Evolutionary conservation across 192 early-diverging fungal genomes (phyloP).

Genomic region (Coemansia sp.): DNA sequence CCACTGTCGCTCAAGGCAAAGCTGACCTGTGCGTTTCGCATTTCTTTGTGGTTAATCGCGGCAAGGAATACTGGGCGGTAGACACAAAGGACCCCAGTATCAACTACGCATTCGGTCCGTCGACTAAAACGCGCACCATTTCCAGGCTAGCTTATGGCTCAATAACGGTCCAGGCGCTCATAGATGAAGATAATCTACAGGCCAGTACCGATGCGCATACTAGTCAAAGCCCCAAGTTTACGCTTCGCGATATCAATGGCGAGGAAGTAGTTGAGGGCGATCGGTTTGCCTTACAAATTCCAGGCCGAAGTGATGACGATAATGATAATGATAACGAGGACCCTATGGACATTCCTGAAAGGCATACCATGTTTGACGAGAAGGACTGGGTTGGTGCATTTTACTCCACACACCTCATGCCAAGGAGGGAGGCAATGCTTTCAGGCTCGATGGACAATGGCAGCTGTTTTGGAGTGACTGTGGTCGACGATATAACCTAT

Average conservation of each 20-base stretch:
- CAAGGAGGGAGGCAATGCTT: background rate
- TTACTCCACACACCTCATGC: background rate
- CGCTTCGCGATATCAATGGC: background rate
- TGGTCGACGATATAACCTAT: background rate
- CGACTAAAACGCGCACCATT: background rate
- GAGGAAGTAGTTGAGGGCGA: background rate
- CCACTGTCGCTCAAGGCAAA: background rate
- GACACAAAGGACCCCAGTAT: background rate
- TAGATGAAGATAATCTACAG: background rate
- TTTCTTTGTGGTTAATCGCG: conserved; percentile 8
- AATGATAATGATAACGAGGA: background rate
- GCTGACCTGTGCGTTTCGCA: background rate
- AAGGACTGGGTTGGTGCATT: background rate
- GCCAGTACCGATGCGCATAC: background rate
- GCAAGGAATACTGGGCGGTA: conserved; percentile 5
- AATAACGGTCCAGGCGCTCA: background rate
- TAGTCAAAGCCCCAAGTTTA: background rate
- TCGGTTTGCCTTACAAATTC: background rate
- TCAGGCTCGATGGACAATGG: background rate
- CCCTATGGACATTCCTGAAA: background rate
- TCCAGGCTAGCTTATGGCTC: background rate
- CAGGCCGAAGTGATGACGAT: background rate
- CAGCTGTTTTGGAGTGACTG: background rate
- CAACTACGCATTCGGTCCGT: background rate
- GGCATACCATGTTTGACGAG: background rate